Base-by-base conservation (phyloP, 2,329 filamentous ascomycete species). In the Diaporthe humulicola region DNA sequence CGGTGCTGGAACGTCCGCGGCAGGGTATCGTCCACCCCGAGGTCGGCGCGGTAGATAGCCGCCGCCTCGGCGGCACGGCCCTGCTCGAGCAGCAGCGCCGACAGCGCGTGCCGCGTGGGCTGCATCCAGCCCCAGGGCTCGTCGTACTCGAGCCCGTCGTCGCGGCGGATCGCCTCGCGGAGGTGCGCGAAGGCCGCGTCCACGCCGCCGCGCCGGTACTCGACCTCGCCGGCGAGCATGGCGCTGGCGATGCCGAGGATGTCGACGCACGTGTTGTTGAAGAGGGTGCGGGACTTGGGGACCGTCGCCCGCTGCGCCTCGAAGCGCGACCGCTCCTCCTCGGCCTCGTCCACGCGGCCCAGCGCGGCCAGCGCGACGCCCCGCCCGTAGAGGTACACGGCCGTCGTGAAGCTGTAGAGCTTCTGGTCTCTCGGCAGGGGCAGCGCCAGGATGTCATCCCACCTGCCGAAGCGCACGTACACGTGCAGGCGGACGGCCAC, bases 41-140 rank as follows among this genome's bases (percentile, higher is more conserved):
- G 81, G 78, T 94, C 92, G 0, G 90, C 90, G 28, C 82, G 84
- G 77, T 94, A 94, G 1, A 91, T 87, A 1, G 80, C 85, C 2
- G 87, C 82, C 0, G 92, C 91, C 66, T 92, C 85, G 33, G 88
- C 86, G 0, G 89, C 84, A n/a, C 84, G 84, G 0, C 88, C 90
- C 79, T 93, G 92, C 79, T 95, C 93, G 17, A 94, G 85, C 40
- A 94, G 81, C 4, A 95, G 84, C 0, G 93, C 93, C 1, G 91
- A 93, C 69, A 92, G 92, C 0, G 93, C 93, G 81, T 95, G 93
- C 4, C 93, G 86, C 0, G 90, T 89, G 0, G 93, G 93, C 79
- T 94, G 92, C 93, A 95, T 94, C 93, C 93, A 95, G 0, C 92
- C 92, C 93, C 93, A 95, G 0, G 93, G 93, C 80, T 95, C 93